Conservation (phyloP, 2,329 filamentous ascomycete genomes). For the Cryphonectria radicalis region DNA sequence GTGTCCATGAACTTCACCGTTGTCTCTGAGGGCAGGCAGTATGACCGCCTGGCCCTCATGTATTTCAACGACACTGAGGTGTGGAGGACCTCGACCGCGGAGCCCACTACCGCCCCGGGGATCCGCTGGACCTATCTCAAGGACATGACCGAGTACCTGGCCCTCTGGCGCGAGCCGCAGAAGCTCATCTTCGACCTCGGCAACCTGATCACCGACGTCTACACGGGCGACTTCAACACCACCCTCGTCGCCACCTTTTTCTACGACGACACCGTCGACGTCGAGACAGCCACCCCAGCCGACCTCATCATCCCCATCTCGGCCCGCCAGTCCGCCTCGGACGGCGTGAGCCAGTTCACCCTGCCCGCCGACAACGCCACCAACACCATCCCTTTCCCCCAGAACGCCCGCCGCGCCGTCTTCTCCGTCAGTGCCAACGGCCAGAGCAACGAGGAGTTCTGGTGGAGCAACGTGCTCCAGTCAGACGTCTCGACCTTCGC, state of each 20-base stretch:
- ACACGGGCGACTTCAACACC: conserved; percentile 75
- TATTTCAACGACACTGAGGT: conserved; percentile 79
- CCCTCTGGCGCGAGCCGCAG: conserved; percentile 70
- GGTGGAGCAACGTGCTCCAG: conserved; percentile 78
- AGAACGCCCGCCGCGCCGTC: conserved; percentile 69
- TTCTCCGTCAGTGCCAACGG: conserved; percentile 79
- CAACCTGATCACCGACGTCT: conserved; percentile 71
- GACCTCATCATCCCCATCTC: conserved; percentile 72
- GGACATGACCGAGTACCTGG: conserved; percentile 74
- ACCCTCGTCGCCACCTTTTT: conserved; percentile 78
- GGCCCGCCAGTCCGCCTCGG: conserved; percentile 51
- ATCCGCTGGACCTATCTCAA: conserved; percentile 80
- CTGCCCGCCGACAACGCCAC: conserved; percentile 66
- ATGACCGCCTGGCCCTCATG: conserved; percentile 75
- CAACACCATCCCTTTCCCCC: conserved; percentile 65
- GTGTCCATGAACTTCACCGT: conserved; percentile 79
- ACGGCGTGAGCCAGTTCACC: conserved; percentile 67
- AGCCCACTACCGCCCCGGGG: conserved; percentile 67
- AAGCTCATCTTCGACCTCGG: conserved; percentile 81
- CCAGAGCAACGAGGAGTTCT: conserved; percentile 79
- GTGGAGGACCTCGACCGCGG: conserved; percentile 82
- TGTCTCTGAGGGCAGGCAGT: conserved; percentile 72
- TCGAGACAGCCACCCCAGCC: conserved; percentile 52
- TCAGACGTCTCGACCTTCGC: conserved; percentile 64
- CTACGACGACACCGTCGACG: conserved; percentile 45